Base-by-base conservation (phyloP, 2,329 filamentous ascomycete genomes). In the Cladophialophora bantiana region DNA sequence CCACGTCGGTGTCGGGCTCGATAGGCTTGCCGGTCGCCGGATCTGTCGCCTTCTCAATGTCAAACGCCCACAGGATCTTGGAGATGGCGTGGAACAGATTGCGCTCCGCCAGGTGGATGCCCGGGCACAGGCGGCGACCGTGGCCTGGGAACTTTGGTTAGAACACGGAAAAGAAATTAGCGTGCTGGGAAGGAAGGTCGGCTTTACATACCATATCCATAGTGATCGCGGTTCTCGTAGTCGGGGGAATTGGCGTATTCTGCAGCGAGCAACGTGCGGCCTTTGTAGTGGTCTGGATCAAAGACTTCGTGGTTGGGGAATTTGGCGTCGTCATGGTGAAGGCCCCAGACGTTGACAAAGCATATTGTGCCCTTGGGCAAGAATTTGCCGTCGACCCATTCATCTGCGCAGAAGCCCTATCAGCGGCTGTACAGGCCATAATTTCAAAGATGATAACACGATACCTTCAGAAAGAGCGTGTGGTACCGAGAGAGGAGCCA, bases 271-370 rank as follows among this genome's bases (percentile, higher is more conserved):
- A 67, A 26, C 3, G 52, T 66, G 12, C 60, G 45, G 15, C 64
- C 64, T 13, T 55, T 50, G 73, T 79, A 83, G 34, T 79, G 77
- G 1, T 75, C 73, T 1, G 81, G 81, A 26, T 80, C 71, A 71
- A 83, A 82, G 5, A 53, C 66, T 38, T 80, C 77, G 0, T 80
- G 79, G 15, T 77, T 74, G 0, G 76, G 75, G 57, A 79, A 81
- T 53, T 78, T 79, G 7, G 66, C 62, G 15, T 69, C 66, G 45
- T 78, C 74, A 40, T 77, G 72, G 54, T 81, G 79, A 56, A 82
- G 77, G 20, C 77, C 78, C 82, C 83, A 86, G 1, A 83, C 77
- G 61, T 86, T 86, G 5, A 82, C 74, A 0, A 82, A 77, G 4
- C 86, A 72, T 1, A 74, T 77, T 0, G 82, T 75, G 5, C 78